Evolutionary conservation across 1,284 basidiomycete species (phyloP).

Genomic region (Puccinia triticina): DNA sequence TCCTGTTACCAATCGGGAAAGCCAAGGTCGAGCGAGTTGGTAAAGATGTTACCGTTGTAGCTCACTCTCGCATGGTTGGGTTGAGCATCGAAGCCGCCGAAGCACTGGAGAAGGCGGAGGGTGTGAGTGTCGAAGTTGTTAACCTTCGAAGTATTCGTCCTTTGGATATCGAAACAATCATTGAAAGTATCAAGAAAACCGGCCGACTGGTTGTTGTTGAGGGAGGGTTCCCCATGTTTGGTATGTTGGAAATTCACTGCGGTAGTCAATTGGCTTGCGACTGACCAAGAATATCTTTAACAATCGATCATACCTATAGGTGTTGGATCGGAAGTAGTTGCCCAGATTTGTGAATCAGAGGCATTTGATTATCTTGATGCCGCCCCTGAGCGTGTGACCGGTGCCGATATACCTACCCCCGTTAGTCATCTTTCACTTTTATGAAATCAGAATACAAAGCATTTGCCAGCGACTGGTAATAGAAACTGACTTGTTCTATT

Average conservation of each 20-base stretch:
- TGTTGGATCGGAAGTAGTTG: conserved; percentile 62
- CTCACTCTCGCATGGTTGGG: conserved; percentile 94
- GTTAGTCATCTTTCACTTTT: conserved; percentile 65
- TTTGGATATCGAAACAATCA: conserved; percentile 95
- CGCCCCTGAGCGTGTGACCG: conserved; percentile 94
- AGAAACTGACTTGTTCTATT: conserved; percentile 39
- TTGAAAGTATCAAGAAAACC: conserved; percentile 95
- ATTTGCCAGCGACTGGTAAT: not conserved
- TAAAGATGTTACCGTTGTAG: conserved; percentile 90
- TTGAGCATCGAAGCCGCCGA: conserved; percentile 92
- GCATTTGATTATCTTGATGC: conserved; percentile 97
- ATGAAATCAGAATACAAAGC: not conserved
- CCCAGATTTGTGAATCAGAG: conserved; percentile 75
- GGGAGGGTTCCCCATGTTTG: conserved; percentile 97
- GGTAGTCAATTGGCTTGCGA: not conserved
- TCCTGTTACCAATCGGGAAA: conserved; percentile 90
- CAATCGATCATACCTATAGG: conserved; percentile 66
- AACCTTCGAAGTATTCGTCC: conserved; percentile 94
- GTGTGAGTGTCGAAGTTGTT: conserved; percentile 96
- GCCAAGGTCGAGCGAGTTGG: conserved; percentile 93
- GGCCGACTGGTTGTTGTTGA: conserved; percentile 85
- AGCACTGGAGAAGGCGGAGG: conserved; percentile 82
- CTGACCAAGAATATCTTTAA: not conserved
- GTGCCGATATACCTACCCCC: conserved; percentile 92
- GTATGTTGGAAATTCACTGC: conserved; percentile 63